Evolutionary conservation across 305 asterid genomes (phyloP).

Genomic region (Fraxinus latifolia): DNA sequence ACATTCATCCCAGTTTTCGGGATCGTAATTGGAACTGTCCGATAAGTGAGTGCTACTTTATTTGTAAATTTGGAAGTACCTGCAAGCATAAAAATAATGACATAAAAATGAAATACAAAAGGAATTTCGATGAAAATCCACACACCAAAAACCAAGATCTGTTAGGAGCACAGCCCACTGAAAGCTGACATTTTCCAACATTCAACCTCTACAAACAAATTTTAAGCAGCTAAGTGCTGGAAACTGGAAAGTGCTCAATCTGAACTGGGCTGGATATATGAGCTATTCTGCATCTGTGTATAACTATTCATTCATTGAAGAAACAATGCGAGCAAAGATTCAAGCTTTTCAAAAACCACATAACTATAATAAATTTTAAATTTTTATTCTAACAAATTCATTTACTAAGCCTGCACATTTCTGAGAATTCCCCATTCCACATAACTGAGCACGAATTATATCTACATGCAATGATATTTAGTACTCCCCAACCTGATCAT

Average conservation of each 20-base stretch:
- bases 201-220: not conserved
- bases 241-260: not conserved
- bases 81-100: conserved; percentile 26
- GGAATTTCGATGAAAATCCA: conserved; percentile 2
- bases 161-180: not conserved
- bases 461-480: not conserved
- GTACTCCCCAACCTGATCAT: not conserved
- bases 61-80: conserved; percentile 48
- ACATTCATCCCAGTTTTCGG: conserved; percentile 68
- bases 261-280: not conserved
- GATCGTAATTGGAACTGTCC: conserved; percentile 46
- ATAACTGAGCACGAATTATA: not conserved
- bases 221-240: not conserved
- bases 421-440: not conserved
- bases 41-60: conserved; percentile 60
- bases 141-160: not conserved
- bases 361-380: not conserved
- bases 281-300: not conserved
- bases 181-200: not conserved
- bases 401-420: not conserved
- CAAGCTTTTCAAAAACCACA: not conserved
- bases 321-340: not conserved
- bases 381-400: not conserved
- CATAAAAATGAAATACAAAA: conserved; percentile 18
- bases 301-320: not conserved